Percentiles rank a stretch among this genome's conserved stretches.
Conservation (phyloP, 2,329 filamentous ascomycete genomes). For the Pestalotiopsis fici region DNA sequence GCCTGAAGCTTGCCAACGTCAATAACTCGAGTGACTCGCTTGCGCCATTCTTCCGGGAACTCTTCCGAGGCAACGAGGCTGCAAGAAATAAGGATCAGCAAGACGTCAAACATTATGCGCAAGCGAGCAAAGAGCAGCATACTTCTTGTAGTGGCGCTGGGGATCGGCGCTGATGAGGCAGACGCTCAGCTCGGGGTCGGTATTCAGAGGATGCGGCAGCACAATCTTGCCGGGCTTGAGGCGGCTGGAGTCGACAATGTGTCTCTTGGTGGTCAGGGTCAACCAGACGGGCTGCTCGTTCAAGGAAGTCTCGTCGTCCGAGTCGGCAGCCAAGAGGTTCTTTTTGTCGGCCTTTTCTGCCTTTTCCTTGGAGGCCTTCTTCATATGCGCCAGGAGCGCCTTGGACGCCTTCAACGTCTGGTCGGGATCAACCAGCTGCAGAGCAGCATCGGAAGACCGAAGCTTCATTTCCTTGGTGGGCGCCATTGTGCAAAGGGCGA, state of each 20-base stretch:
- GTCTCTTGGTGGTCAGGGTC: constrained; percentile 64
- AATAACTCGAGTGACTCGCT: constrained; percentile 74
- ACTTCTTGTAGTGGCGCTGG: constrained; percentile 79
- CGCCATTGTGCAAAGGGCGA: constrained; percentile 33
- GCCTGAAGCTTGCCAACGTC: constrained; percentile 77
- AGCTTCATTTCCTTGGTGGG: constrained; percentile 40
- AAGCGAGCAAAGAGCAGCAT: not conserved
- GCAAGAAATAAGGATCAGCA: not conserved
- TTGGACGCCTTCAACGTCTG: constrained; percentile 65
- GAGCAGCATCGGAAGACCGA: constrained; percentile 22
- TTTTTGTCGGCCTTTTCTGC: constrained; percentile 50
- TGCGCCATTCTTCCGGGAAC: constrained; percentile 67
- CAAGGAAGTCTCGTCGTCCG: constrained; percentile 42
- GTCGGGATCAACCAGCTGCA: constrained; percentile 39
- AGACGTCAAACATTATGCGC: not conserved
- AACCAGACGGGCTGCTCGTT: constrained; percentile 61
- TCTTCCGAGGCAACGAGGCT: constrained; percentile 76
- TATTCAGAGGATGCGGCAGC: constrained; percentile 75
- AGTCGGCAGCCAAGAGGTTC: constrained; percentile 52
- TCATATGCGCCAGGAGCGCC: constrained; percentile 63
- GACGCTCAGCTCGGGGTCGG: constrained; percentile 53
- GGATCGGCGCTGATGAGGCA: constrained; percentile 74
- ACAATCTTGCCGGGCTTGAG: constrained; percentile 83
- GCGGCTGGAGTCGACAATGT: constrained; percentile 70
- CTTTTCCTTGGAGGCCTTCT: constrained; percentile 53